Percentiles rank a stretch among this genome's conserved stretches.
phyloP scores from a whole-genome alignment of 2,329 filamentous ascomycete species.

The Leptographium galeiforme region DNA sequence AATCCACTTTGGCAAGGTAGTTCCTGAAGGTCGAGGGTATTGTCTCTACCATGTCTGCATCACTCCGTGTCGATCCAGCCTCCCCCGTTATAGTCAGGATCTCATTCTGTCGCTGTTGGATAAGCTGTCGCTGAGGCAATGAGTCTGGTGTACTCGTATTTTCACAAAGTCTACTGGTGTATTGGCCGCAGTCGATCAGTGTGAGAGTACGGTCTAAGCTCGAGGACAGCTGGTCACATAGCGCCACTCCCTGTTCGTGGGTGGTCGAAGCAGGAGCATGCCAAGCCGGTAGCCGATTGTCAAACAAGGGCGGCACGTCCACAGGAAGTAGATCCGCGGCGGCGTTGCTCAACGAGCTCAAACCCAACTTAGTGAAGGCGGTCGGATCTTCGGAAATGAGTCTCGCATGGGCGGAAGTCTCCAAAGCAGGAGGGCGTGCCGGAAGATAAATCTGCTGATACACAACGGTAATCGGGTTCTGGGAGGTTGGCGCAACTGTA shows the following conservation, averaged over 20 bases:
- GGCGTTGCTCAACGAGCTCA: slow-evolving; percentile 28
- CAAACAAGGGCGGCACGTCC: slow-evolving; percentile 23
- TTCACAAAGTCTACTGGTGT: slow-evolving; percentile 8
- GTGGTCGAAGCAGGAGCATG: slow-evolving; percentile 29
- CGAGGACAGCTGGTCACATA: slow-evolving; percentile 46
- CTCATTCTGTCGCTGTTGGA: background rate
- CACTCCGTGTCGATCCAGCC: slow-evolving; percentile 15
- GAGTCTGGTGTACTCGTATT: background rate
- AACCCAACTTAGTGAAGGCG: slow-evolving; percentile 20
- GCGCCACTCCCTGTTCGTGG: slow-evolving; percentile 29
- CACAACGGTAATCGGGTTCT: slow-evolving; percentile 29
- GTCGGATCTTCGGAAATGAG: background rate
- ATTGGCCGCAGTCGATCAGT: slow-evolving; percentile 52
- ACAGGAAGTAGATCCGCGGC: slow-evolving; percentile 27
- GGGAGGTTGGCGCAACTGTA: slow-evolving; percentile 4
- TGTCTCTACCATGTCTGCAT: slow-evolving; percentile 18
- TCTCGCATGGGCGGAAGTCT: slow-evolving; percentile 4
- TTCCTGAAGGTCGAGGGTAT: slow-evolving; percentile 27
- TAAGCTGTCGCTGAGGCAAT: background rate
- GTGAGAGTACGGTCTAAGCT: slow-evolving; percentile 59
- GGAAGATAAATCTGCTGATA: slow-evolving; percentile 38
- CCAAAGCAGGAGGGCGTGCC: slow-evolving; percentile 7
- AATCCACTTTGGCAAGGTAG: slow-evolving; percentile 63
- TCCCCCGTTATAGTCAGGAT: too few relatives aligned
- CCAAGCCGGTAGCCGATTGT: slow-evolving; percentile 29